These are phyloP conservation scores for Coleophoma cylindrospora DNA, from an alignment of 2,329 filamentous ascomycete genomes.

Conservation along the genomic window DNA sequence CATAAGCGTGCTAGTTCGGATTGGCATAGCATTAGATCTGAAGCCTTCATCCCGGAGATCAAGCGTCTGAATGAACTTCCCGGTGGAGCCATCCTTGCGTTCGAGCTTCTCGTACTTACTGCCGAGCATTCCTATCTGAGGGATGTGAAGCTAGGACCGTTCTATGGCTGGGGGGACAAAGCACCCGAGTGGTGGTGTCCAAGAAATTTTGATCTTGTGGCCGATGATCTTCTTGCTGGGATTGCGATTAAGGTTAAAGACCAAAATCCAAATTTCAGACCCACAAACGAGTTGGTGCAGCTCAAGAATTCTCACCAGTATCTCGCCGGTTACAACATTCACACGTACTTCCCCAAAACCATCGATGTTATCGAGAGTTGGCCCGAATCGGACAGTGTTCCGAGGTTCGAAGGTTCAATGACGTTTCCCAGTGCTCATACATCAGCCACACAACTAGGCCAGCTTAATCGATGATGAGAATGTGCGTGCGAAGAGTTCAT, in stretches of 20 bases:
- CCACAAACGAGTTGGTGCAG: background rate
- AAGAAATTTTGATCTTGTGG: background rate
- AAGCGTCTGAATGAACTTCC: background rate
- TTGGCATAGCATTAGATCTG: constrained; percentile 1
- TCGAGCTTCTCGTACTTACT: background rate
- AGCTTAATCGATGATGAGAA: background rate
- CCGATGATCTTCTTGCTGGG: background rate
- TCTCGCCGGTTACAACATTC: background rate
- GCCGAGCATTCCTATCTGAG: constrained; percentile 1
- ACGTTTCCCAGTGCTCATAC: background rate
- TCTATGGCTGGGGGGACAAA: background rate
- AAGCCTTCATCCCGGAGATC: constrained; percentile 1
- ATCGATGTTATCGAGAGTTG: background rate
- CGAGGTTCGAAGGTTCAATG: background rate
- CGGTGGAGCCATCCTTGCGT: background rate
- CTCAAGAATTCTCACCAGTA: background rate
- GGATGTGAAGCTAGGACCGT: background rate
- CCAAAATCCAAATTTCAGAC: background rate
- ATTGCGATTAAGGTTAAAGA: background rate
- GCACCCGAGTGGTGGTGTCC: constrained; percentile 1
- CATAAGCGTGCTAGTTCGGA: constrained; percentile 1
- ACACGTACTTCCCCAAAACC: constrained; percentile 1
- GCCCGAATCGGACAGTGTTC: background rate
- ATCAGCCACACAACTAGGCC: background rate
- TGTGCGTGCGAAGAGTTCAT: background rate